Evolutionary conservation across 768 basidiomycete genomes (phyloP).

Genomic region (Pisolithus marmoratus): DNA sequence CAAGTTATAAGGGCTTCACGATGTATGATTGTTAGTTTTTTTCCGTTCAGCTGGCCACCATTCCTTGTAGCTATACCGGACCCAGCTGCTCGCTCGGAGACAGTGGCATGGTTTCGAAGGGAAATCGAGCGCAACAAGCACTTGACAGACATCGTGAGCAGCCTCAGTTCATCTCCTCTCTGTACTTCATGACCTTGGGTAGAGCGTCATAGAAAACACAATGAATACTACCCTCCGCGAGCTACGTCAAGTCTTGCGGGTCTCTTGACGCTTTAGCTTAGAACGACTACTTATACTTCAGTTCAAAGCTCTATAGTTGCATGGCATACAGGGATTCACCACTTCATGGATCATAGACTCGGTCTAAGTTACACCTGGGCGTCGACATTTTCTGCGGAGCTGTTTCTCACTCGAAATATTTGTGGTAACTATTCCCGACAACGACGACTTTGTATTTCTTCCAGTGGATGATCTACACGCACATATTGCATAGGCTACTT

Average conservation of each 20-base stretch:
- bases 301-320: no score
- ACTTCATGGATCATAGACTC: no score
- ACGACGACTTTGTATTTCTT: no score
- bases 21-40: constrained; percentile 34
- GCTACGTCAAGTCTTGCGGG: constrained; percentile 49
- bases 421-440: no score
- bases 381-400: no score
- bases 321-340: no score
- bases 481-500: no score
- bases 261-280: not conserved
- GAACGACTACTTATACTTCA: no score
- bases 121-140: constrained; percentile 64
- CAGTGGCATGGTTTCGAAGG: constrained; percentile 63
- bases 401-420: no score
- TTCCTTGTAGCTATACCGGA: constrained; percentile 54
- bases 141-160: constrained; percentile 50
- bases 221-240: constrained; percentile 54
- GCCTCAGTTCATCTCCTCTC: not conserved
- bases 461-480: no score
- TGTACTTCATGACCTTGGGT: constrained; percentile 11
- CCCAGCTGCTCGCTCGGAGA: constrained; percentile 54
- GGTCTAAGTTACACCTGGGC: no score
- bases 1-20: constrained; percentile 62
- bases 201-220: constrained; percentile 60
- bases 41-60: constrained; percentile 3